These are phyloP conservation scores for Talaromyces amestolkiae DNA, from an alignment of 2,329 filamentous ascomycete species.

Conservation along the genomic window DNA sequence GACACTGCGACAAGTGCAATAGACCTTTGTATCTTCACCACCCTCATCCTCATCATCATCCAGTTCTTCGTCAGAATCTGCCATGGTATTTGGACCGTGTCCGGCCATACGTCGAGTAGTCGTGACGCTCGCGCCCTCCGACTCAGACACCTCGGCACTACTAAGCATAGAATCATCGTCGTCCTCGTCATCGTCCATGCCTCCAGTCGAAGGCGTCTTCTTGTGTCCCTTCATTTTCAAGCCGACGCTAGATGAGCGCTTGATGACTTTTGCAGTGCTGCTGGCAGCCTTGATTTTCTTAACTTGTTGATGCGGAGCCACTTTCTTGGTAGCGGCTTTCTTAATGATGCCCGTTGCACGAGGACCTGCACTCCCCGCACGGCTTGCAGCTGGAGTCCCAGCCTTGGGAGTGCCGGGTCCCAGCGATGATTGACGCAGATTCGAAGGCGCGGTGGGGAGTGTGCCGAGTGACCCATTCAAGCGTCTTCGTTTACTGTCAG, in stretches of 20 bases:
- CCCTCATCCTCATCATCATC: constrained; percentile 52
- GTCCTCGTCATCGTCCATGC: constrained; percentile 41
- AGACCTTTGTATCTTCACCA: constrained; percentile 60
- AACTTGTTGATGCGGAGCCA: constrained; percentile 54
- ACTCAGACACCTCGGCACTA: constrained; percentile 49
- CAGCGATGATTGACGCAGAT: constrained; percentile 59
- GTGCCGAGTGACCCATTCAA: constrained; percentile 53
- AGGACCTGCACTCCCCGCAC: constrained; percentile 61
- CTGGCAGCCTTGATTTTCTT: constrained; percentile 39
- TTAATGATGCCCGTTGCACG: constrained; percentile 41
- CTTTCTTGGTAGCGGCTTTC: constrained; percentile 52
- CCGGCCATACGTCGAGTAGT: constrained; percentile 18
- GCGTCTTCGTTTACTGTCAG: constrained; percentile 59
- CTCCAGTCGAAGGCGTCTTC: constrained; percentile 41
- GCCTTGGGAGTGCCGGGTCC: constrained; percentile 64
- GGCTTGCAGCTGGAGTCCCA: constrained; percentile 51
- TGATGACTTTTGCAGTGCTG: constrained; percentile 38
- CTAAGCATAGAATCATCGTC: constrained; percentile 57
- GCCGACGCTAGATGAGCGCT: constrained; percentile 44
- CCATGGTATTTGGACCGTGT: constrained; percentile 13
- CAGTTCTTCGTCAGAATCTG: constrained; percentile 39
- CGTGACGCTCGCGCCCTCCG: constrained; percentile 39
- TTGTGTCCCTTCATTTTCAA: constrained; percentile 40
- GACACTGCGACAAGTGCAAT: constrained; percentile 65
- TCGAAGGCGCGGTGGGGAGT: constrained; percentile 54